These are phyloP conservation scores for Teratosphaeria destructans DNA, from an alignment of 2,329 filamentous ascomycete species.

Conservation along the genomic window DNA sequence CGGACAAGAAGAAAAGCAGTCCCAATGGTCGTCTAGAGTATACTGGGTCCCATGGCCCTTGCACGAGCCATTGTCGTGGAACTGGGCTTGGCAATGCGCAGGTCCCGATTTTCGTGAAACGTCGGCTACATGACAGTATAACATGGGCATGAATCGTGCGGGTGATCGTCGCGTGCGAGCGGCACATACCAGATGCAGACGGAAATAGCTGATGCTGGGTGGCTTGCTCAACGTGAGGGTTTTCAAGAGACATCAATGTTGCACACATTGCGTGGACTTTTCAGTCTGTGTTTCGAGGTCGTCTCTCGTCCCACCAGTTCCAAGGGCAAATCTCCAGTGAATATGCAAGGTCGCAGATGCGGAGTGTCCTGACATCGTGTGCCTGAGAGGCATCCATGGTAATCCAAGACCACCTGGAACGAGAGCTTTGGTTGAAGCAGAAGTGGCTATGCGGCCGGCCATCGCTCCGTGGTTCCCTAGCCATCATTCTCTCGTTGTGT, in stretches of 20 bases:
- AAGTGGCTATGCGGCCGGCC: neutral
- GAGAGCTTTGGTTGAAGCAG: neutral
- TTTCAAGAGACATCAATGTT: neutral
- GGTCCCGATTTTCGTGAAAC: neutral
- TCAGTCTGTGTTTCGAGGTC: neutral
- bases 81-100: neutral
- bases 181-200: neutral
- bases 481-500: too few species aligned
- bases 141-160: neutral
- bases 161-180: neutral
- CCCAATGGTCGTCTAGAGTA: neutral
- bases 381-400: neutral
- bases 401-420: neutral
- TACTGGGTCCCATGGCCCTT: neutral
- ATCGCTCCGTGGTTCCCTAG: neutral
- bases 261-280: neutral
- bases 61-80: neutral
- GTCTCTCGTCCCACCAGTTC: neutral
- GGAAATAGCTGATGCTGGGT: neutral
- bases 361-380: neutral
- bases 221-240: neutral
- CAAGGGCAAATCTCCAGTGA: neutral
- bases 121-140: neutral
- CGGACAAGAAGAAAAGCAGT: neutral
- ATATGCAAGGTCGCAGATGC: neutral